A percentile compares a stretch with the other conserved stretches of the same genome.
Conservation (phyloP, 148 eudicot species). For the Hydrangea macrophylla region DNA sequence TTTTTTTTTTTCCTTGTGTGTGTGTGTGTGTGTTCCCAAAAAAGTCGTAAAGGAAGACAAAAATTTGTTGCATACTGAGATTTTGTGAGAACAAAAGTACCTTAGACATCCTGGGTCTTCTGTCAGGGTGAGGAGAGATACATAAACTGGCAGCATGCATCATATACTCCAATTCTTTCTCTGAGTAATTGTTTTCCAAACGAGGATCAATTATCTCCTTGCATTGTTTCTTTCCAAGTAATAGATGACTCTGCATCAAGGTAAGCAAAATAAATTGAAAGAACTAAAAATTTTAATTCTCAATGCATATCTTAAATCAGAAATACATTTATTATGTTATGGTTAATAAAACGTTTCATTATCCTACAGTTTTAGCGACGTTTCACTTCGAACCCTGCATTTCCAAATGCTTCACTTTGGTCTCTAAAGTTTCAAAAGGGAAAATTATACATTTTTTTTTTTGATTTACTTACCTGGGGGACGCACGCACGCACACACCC, state of each 20-base stretch:
- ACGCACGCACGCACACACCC: too few species aligned
- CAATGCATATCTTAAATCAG: too few species aligned
- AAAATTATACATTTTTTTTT: too few species aligned
- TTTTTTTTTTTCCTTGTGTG: too few species aligned
- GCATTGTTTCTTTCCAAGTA: neutral
- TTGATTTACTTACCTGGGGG: too few species aligned
- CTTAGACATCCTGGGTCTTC: conserved; percentile 23
- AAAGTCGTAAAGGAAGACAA: neutral
- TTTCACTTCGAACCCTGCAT: too few species aligned
- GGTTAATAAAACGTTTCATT: too few species aligned
- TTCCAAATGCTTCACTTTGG: too few species aligned
- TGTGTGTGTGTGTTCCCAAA: neutral
- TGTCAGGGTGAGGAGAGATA: conserved; percentile 18
- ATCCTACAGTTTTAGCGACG: too few species aligned
- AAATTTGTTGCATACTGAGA: neutral
- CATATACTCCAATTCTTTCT: conserved; percentile 16
- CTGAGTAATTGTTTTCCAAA: conserved; percentile 1
- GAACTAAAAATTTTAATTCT: too few species aligned
- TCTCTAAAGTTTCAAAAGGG: too few species aligned
- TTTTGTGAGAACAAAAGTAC: neutral
- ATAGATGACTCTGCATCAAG: conserved; percentile 10
- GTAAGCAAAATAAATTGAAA: neutral
- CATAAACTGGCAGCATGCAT: conserved; percentile 16
- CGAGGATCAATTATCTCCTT: conserved; percentile 13
- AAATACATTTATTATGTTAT: too few species aligned